Evolutionary conservation across 208 protist genomes (phyloP).

Genomic region (Crithidia brevicula): DNA sequence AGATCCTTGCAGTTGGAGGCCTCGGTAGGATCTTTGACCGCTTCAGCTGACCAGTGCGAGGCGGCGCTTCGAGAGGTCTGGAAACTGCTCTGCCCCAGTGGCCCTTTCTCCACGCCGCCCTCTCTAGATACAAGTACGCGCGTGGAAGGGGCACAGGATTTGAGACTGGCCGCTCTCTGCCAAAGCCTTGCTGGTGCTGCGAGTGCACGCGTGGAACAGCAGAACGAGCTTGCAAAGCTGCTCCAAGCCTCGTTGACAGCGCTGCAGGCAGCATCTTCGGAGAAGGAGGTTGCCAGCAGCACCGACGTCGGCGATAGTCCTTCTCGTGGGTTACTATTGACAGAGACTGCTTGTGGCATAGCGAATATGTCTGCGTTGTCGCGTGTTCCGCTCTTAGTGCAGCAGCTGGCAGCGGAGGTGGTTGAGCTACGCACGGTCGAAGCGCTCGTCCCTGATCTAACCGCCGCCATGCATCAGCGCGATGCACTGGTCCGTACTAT

Average conservation of each 20-base stretch:
- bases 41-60: not conserved
- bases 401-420: not conserved
- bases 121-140: not conserved
- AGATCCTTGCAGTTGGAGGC: not conserved
- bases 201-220: not conserved
- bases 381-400: conserved; percentile 4
- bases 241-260: not conserved
- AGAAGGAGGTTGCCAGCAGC: not conserved
- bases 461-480: not conserved
- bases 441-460: not conserved
- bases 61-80: not conserved
- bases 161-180: not conserved
- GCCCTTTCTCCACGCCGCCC: not conserved
- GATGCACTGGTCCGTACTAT: not conserved
- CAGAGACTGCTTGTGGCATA: not conserved
- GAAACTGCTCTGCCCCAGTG: not conserved
- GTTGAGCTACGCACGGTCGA: not conserved
- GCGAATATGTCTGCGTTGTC: not conserved
- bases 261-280: not conserved
- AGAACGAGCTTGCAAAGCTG: not conserved
- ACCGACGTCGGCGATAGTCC: not conserved
- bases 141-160: not conserved
- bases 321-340: too few species aligned
- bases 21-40: not conserved
- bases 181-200: not conserved